Conservation (phyloP, 108 stramenopile genomes). For the Cyclotella sp. region DNA sequence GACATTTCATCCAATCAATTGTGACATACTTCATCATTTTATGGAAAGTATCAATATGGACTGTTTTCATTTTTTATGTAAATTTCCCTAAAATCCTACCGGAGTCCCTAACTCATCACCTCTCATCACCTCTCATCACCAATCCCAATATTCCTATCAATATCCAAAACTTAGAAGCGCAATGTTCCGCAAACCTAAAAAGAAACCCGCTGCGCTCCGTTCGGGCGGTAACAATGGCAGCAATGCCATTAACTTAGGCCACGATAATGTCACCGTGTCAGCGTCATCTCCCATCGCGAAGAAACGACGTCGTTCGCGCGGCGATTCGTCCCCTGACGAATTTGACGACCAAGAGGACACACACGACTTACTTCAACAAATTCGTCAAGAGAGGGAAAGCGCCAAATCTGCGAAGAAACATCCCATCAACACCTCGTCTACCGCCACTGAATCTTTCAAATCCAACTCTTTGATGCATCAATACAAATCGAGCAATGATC, state of each 20-base stretch:
- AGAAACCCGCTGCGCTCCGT: conserved; percentile 42
- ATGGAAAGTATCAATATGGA: too few relatives aligned
- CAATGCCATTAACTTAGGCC: too few relatives aligned
- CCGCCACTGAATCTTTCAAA: conserved; percentile 16
- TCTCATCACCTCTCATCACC: too few relatives aligned
- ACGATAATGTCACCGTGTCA: not conserved
- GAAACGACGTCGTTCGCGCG: not conserved
- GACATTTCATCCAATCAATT: too few relatives aligned
- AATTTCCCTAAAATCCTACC: too few relatives aligned
- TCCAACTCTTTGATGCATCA: conserved; percentile 50
- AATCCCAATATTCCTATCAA: too few relatives aligned
- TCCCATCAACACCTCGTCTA: conserved; percentile 12
- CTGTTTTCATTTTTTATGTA: too few relatives aligned
- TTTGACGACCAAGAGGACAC: conserved; percentile 38
- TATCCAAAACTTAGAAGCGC: not conserved
- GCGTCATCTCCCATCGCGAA: not conserved
- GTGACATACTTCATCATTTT: too few relatives aligned
- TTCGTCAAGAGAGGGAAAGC: conserved; percentile 55
- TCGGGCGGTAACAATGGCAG: conserved; percentile 39
- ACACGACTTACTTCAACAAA: conserved; percentile 51
- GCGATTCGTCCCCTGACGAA: conserved; percentile 31
- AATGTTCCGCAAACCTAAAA: conserved; percentile 84
- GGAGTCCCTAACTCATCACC: too few relatives aligned
- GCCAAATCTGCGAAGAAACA: conserved; percentile 22
- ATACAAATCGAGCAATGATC: conserved; percentile 47